A percentile compares a stretch with the other conserved stretches of the same genome.
phyloP scores from a whole-genome alignment of 177 flowering plant species.

The Vitis hybrid region DNA sequence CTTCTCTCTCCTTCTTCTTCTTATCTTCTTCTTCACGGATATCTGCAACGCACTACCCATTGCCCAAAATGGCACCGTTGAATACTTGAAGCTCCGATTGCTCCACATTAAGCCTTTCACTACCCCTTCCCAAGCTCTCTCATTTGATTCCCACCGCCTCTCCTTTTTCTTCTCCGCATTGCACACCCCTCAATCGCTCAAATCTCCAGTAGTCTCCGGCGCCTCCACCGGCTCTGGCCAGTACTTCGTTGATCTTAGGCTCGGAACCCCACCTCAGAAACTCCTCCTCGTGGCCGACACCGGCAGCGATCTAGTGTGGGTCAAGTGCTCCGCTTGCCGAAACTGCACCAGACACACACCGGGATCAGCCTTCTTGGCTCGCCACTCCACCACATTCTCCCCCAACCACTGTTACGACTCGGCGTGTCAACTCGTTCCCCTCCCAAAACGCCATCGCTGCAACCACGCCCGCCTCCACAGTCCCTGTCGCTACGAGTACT shows the following conservation, averaged over 20 bases:
- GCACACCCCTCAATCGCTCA: slow-evolving; percentile 7
- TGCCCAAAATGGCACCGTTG: slow-evolving; percentile 4
- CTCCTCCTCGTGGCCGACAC: slow-evolving; percentile 74
- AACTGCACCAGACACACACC: slow-evolving; percentile 42
- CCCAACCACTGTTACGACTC: slow-evolving; percentile 60
- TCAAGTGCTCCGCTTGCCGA: slow-evolving; percentile 65
- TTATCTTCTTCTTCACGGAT: slow-evolving; percentile 14
- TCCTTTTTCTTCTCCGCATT: slow-evolving; percentile 27
- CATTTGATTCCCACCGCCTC: slow-evolving; percentile 43
- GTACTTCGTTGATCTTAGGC: slow-evolving; percentile 56
- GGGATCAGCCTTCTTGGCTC: slow-evolving; percentile 44
- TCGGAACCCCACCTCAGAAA: slow-evolving; percentile 77
- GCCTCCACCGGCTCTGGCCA: slow-evolving; percentile 72
- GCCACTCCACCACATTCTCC: slow-evolving; percentile 59
- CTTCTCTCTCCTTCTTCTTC: slow-evolving; percentile 11
- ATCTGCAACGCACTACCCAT: slow-evolving; percentile 12
- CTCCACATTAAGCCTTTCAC: slow-evolving; percentile 34
- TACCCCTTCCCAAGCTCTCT: slow-evolving; percentile 33
- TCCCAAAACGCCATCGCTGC: slow-evolving; percentile 38
- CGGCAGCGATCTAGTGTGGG: slow-evolving; percentile 86
- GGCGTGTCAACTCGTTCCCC: slow-evolving; percentile 50
- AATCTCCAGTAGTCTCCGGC: slow-evolving; percentile 62
- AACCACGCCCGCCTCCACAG: slow-evolving; percentile 56
- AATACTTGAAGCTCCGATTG: slow-evolving; percentile 48
- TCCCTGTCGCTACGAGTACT: slow-evolving; percentile 60